phyloP scores from a whole-genome alignment of 768 basidiomycete genomes.

The Serendipita indica region DNA sequence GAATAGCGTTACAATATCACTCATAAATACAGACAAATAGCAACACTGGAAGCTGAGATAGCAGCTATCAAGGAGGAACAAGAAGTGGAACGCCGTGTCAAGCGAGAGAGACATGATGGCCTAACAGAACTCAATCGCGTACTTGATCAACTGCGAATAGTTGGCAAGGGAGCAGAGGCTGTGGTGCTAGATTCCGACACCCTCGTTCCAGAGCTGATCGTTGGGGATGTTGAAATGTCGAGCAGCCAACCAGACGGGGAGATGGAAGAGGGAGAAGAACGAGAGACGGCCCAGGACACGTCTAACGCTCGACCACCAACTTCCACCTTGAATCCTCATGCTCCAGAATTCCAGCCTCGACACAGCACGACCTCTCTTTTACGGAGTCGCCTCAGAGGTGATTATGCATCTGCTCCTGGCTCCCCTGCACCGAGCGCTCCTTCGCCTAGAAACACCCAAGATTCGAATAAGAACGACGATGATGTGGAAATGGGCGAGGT shows the following conservation, averaged over 20 bases:
- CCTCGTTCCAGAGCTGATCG: neutral
- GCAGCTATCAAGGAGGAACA: slow-evolving; percentile 7
- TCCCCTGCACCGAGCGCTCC: neutral
- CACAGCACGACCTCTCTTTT: neutral
- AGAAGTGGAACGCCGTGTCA: neutral
- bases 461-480: neutral
- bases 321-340: neutral
- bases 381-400: neutral
- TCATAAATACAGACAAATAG: slow-evolving; percentile 1
- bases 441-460: neutral
- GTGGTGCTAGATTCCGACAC: neutral
- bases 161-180: slow-evolving; percentile 4
- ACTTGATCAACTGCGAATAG: neutral
- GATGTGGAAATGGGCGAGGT: slow-evolving; percentile 6
- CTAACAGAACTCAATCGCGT: neutral
- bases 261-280: slow-evolving; percentile 7
- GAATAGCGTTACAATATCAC: neutral
- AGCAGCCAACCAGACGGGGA: neutral
- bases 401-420: slow-evolving; percentile 2
- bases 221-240: neutral
- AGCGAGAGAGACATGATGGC: neutral
- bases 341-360: neutral
- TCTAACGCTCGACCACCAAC: neutral
- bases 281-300: neutral
- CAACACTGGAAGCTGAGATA: neutral